Percentiles rank a stretch among this genome's conserved stretches.
These are phyloP conservation scores for Botryobasidium botryosum DNA, from an alignment of 768 basidiomycete genomes.

Conservation along the genomic window DNA sequence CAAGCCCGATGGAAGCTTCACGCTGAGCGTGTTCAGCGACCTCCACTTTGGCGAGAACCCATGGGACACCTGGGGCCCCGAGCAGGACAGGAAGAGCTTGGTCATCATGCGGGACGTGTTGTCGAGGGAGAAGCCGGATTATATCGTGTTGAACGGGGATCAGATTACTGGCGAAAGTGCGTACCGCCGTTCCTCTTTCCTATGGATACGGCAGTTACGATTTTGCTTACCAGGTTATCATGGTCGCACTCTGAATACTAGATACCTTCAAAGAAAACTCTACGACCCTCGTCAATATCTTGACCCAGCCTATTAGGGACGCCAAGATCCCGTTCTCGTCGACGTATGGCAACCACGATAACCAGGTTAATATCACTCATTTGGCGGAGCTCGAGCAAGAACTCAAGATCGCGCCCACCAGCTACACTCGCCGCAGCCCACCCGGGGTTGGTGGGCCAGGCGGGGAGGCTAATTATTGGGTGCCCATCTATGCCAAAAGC, in stretches of 20 bases:
- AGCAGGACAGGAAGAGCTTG: constrained; percentile 47
- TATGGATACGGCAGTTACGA: background rate
- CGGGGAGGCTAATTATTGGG: constrained; percentile 62
- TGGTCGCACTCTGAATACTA: constrained; percentile 26
- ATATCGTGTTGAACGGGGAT: constrained; percentile 58
- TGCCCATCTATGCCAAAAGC: constrained; percentile 33
- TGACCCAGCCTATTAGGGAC: constrained; percentile 41
- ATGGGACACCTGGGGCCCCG: constrained; percentile 39
- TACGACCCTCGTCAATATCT: constrained; percentile 44
- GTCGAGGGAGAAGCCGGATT: constrained; percentile 44
- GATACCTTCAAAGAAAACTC: constrained; percentile 40
- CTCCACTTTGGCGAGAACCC: constrained; percentile 64
- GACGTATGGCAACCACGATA: constrained; percentile 64
- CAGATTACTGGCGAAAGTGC: constrained; percentile 55
- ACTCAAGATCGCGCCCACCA: constrained; percentile 33
- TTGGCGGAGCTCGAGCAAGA: constrained; percentile 48
- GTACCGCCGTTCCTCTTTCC: constrained; percentile 8
- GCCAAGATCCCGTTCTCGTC: constrained; percentile 47
- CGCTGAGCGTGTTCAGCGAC: constrained; percentile 57
- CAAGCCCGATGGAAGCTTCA: constrained; percentile 41
- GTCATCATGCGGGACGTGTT: constrained; percentile 41
- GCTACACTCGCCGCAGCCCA: constrained; percentile 47
- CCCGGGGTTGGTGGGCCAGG: constrained; percentile 42
- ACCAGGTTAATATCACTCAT: constrained; percentile 55
- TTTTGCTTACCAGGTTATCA: background rate